Conservation (phyloP, 257 asterid genomes). For the Solanum etuberosum region DNA sequence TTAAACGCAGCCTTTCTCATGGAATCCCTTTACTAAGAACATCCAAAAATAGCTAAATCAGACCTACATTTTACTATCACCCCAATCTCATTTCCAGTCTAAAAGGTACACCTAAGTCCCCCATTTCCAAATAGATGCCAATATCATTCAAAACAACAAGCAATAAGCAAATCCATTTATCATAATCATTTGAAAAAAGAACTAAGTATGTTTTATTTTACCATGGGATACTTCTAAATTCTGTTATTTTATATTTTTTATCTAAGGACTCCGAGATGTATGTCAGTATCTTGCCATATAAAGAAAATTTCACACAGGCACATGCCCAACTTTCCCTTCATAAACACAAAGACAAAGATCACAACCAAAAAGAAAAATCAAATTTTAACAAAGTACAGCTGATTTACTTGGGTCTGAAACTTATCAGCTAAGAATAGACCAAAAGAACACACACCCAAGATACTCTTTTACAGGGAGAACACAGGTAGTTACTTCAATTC, state of each 20-base stretch:
- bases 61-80: background rate
- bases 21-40: background rate
- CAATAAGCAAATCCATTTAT: background rate
- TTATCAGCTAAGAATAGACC: background rate
- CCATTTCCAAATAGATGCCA: background rate
- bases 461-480: background rate
- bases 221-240: background rate
- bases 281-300: background rate
- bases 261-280: background rate
- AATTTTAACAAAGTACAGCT: background rate
- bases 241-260: background rate
- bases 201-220: background rate
- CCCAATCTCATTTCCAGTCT: background rate
- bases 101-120: background rate
- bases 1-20: background rate
- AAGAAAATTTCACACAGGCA: background rate
- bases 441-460: background rate
- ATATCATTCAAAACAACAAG: background rate
- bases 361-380: background rate
- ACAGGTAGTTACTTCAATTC: background rate
- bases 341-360: background rate
- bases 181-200: background rate
- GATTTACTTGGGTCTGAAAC: background rate
- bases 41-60: background rate
- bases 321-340: background rate